Base-by-base conservation (phyloP, 148 eudicot species). In the Cornus controversa region DNA sequence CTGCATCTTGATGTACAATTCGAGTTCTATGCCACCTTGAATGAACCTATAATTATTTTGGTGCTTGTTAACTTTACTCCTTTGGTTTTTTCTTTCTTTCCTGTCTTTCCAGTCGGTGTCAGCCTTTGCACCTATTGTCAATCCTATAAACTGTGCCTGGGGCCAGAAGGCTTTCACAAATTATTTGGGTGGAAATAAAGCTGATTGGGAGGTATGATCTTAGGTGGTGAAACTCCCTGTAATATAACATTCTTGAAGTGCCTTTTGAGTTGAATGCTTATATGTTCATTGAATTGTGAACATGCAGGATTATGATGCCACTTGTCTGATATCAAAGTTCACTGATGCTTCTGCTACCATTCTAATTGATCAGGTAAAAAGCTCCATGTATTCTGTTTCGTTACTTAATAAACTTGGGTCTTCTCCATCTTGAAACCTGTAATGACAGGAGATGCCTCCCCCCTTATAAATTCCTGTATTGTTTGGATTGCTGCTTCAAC, bases 81-180 rank as follows among this genome's bases (percentile, higher is more conserved):
- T 69, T 28, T 18, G 2, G 27, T 31, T 67, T 67, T 10, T 16
- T 29, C 20, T 74, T 23, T 36, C 22, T 76, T 66, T 45, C 15
- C 54, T 22, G 72, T 81, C 28, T 75, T 66, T 80, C 67, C 89
- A 96, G 99, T 92, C 99, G 0, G 99, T 90, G 40, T 96, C 99
- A 11, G 99, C 99, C 47, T 96, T 96, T 87, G 79, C 99, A 27
- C 98, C 99, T 75, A 70, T 93, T 70, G 88, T 65, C 31, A 93
- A 96, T 84, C 99, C 98, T 27, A 81, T 84, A 5, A 93, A 89
- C 72, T 96, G 98, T 69, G 94, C 98, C n/a, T 96, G 99, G 99
- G 99, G 99, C 27, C 95, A 93, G 83, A 96, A 96, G 75, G 99
- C 99, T 80, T 96, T 96, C 84, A 75, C 92, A 64, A 96, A 96